Conservation (phyloP, 1,284 basidiomycete species). For the Cutaneotrichosporon curvatum region DNA sequence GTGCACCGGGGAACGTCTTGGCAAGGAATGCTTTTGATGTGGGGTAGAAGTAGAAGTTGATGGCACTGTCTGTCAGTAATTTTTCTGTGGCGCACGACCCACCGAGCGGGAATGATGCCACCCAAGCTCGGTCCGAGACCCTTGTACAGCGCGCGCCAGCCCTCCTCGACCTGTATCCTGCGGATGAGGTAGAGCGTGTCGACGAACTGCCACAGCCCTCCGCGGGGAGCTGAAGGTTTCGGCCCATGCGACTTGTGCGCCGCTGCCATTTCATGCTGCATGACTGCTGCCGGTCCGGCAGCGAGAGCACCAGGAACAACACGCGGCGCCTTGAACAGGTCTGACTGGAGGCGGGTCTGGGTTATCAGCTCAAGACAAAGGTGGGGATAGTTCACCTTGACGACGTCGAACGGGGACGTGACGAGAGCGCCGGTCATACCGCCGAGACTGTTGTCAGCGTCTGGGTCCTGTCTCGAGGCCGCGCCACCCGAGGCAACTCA, state of each 20-base stretch:
- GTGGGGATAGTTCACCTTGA: constrained; percentile 56
- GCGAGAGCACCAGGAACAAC: not conserved
- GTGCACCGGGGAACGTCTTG: constrained; percentile 55
- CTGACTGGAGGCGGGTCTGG: constrained; percentile 81
- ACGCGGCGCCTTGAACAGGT: constrained; percentile 56
- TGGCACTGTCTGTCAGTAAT: constrained; percentile 52
- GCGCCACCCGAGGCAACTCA: constrained; percentile 49
- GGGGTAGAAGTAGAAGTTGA: constrained; percentile 98
- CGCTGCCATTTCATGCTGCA: constrained; percentile 11
- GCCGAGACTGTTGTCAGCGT: constrained; percentile 59
- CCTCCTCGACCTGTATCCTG: constrained; percentile 85
- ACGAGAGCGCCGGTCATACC: constrained; percentile 97
- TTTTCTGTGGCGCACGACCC: constrained; percentile 8
- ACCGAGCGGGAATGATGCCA: constrained; percentile 88
- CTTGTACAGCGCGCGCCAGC: constrained; percentile 82
- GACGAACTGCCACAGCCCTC: constrained; percentile 83
- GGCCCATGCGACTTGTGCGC: constrained; percentile 5
- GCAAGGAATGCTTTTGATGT: constrained; percentile 92
- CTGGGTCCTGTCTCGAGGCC: not conserved
- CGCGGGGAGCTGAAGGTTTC: constrained; percentile 37
- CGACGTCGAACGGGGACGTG: constrained; percentile 95
- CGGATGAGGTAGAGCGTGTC: constrained; percentile 87
- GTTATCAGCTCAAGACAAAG: not conserved
- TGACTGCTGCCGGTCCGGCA: constrained; percentile 9
- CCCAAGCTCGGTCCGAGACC: constrained; percentile 91